These are phyloP conservation scores for Berkeleyomyces basicola DNA, from an alignment of 2,329 filamentous ascomycete genomes.

Conservation along the genomic window DNA sequence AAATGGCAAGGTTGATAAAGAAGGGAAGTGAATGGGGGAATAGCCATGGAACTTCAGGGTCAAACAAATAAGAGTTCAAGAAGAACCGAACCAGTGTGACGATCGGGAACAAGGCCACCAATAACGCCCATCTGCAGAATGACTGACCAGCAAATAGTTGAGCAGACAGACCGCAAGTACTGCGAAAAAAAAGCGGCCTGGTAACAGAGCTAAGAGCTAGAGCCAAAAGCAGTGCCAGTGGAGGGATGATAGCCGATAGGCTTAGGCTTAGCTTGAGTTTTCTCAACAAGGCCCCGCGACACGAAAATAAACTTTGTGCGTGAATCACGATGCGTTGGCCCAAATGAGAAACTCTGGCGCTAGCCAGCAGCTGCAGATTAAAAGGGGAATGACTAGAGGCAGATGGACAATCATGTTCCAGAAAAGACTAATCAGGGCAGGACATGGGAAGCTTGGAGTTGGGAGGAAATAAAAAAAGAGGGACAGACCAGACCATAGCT, in stretches of 20 bases:
- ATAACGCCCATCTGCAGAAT: neutral
- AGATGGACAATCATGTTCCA: slow-evolving; percentile 1
- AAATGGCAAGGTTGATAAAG: neutral
- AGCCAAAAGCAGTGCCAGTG: neutral
- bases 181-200: neutral
- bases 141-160: neutral
- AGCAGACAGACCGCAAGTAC: neutral
- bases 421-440: slow-evolving; percentile 1
- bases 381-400: neutral
- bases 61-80: neutral
- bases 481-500: neutral
- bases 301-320: neutral
- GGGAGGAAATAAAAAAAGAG: neutral
- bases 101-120: neutral
- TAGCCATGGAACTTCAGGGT: neutral
- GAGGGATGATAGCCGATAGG: neutral
- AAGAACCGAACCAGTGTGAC: neutral
- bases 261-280: neutral
- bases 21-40: neutral
- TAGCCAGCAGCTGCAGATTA: neutral
- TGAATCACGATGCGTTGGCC: slow-evolving; percentile 2
- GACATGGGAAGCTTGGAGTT: neutral
- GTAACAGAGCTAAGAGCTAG: neutral
- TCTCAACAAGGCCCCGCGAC: neutral
- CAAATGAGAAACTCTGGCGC: neutral